Evolutionary conservation across 2,329 filamentous ascomycete genomes (phyloP).

Genomic region (Penicillium crustosum): DNA sequence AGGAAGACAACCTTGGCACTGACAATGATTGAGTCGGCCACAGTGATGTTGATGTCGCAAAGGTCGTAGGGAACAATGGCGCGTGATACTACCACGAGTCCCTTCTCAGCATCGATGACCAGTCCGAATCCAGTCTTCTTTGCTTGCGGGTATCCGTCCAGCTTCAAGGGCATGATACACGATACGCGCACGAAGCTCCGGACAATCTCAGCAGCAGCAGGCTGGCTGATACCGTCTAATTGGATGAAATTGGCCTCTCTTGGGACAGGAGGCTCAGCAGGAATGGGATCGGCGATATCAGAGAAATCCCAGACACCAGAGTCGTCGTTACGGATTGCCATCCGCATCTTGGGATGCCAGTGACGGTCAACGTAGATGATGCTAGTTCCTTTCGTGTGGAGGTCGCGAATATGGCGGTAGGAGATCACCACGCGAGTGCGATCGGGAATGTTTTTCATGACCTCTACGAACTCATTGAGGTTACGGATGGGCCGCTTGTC

Average conservation of each 20-base stretch:
- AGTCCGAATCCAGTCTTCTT: conserved; percentile 93
- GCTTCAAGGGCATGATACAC: conserved; percentile 90
- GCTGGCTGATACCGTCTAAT: conserved; percentile 82
- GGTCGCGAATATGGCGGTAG: conserved; percentile 90
- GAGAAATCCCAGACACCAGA: conserved; percentile 94
- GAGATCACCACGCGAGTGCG: conserved; percentile 83
- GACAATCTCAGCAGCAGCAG: conserved; percentile 88
- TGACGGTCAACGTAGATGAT: conserved; percentile 92
- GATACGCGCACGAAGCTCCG: conserved; percentile 92
- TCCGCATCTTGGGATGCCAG: conserved; percentile 92
- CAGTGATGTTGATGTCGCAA: conserved; percentile 93
- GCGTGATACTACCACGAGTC: conserved; percentile 87
- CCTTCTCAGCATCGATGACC: conserved; percentile 96
- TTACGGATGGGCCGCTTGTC: conserved; percentile 90
- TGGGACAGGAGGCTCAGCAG: conserved; percentile 68
- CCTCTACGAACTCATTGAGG: conserved; percentile 82
- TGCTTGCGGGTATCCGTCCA: conserved; percentile 96
- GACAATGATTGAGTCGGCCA: conserved; percentile 93
- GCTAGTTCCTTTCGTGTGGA: conserved; percentile 90
- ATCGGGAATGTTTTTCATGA: conserved; percentile 82
- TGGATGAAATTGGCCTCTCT: conserved; percentile 87
- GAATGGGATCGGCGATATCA: conserved; percentile 77
- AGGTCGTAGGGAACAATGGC: conserved; percentile 95
- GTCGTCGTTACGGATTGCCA: conserved; percentile 84
- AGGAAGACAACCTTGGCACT: conserved; percentile 93